These are phyloP conservation scores for Backusella circina DNA, from an alignment of 192 early-diverging fungal species.

Conservation along the genomic window DNA sequence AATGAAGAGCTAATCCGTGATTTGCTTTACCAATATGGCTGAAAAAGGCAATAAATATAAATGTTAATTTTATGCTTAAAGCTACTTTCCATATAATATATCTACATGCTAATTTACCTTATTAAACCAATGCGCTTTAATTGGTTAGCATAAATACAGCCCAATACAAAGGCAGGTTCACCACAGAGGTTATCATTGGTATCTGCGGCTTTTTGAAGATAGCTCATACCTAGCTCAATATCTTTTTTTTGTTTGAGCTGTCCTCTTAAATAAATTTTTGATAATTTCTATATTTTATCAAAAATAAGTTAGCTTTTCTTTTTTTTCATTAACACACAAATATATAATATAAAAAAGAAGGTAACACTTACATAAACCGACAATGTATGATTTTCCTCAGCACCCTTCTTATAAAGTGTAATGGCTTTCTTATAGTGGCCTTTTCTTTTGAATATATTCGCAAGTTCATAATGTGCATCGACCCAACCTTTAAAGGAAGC, in stretches of 20 bases:
- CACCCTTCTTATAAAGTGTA: conserved; percentile 68
- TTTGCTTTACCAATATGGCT: conserved; percentile 54
- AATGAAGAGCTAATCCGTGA: conserved; percentile 58
- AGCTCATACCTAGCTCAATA: conserved; percentile 77
- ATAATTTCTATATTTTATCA: conserved; percentile 57
- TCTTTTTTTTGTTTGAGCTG: conserved; percentile 63
- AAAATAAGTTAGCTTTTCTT: background rate
- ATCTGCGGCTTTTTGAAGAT: conserved; percentile 72
- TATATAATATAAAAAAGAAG: background rate
- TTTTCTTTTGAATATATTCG: conserved; percentile 57
- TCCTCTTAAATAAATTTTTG: conserved; percentile 72
- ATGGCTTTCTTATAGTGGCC: conserved; percentile 59
- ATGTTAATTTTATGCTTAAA: background rate
- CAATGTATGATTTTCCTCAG: conserved; percentile 57
- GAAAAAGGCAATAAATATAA: background rate
- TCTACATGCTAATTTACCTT: conserved; percentile 19
- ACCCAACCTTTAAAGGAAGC: conserved; percentile 64
- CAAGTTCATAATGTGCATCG: conserved; percentile 66
- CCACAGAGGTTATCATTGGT: conserved; percentile 51
- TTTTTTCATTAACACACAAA: background rate
- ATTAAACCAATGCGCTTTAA: conserved; percentile 56
- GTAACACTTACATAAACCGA: conserved; percentile 57
- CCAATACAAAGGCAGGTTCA: conserved; percentile 74
- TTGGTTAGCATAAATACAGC: conserved; percentile 72
- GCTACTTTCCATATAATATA: background rate